Conservation (phyloP, 179 eudicot species). For the Carnegiea gigantea region DNA sequence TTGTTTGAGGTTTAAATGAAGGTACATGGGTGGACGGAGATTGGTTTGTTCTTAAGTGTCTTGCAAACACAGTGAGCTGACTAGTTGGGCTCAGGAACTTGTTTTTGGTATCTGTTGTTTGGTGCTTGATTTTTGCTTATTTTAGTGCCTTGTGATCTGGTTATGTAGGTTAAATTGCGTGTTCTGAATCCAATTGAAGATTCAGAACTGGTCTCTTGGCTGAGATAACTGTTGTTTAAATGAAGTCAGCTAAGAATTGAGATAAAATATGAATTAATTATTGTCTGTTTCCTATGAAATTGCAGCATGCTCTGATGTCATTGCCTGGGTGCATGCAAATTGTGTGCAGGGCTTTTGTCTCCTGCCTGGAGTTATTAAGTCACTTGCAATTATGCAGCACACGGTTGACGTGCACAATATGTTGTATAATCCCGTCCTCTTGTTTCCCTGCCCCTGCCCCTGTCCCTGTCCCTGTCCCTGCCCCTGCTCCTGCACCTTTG, state of each 20-base stretch:
- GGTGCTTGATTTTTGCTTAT: background rate
- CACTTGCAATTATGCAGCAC: conserved; percentile 5
- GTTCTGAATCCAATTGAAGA: conserved; percentile 15
- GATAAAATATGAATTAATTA: conserved; percentile 14
- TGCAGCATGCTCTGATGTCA: conserved; percentile 18
- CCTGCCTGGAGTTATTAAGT: conserved; percentile 5
- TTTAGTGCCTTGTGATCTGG: conserved; percentile 1
- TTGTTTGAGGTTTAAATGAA: background rate
- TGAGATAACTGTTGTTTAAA: conserved; percentile 12
- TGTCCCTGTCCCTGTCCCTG: background rate
- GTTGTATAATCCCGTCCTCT: background rate
- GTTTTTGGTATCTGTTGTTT: background rate
- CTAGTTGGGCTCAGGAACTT: background rate
- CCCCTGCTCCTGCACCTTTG: background rate
- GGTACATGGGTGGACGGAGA: background rate
- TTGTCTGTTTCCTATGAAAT: conserved; percentile 14
- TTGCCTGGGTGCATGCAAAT: conserved; percentile 30
- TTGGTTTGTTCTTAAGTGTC: background rate
- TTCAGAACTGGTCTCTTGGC: conserved; percentile 8
- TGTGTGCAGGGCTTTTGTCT: conserved; percentile 25
- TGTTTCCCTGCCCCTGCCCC: background rate
- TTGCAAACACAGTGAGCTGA: background rate
- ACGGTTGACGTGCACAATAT: conserved; percentile 10
- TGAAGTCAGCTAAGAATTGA: conserved; percentile 13
- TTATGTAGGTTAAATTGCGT: conserved; percentile 19